Conservation (phyloP, 129 eudicot species). For the Sambucus nigra region DNA sequence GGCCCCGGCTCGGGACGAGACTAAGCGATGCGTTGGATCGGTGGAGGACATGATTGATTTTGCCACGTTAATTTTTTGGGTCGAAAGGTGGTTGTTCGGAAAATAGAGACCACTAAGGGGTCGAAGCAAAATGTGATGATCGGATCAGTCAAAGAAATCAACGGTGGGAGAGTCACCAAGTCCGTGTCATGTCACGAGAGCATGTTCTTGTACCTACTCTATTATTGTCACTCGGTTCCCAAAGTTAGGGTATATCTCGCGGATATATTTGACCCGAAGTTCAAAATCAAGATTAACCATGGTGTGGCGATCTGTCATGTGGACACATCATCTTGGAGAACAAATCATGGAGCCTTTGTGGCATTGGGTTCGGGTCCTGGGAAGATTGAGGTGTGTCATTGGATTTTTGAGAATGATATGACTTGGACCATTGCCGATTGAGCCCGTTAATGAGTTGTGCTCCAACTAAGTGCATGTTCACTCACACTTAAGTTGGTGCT, state of each 20-base stretch:
- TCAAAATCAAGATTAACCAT: slow-evolving; percentile 27
- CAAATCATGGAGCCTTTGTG: slow-evolving; percentile 28
- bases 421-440: slow-evolving; percentile 24
- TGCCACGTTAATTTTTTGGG: slow-evolving; percentile 33
- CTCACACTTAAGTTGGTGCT: no score
- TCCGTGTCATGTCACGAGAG: slow-evolving; percentile 43
- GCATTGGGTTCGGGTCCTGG: slow-evolving; percentile 36
- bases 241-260: slow-evolving; percentile 36
- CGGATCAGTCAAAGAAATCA: slow-evolving; percentile 32
- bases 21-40: slow-evolving; percentile 33
- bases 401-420: slow-evolving; percentile 40
- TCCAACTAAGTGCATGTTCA: no score
- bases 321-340: slow-evolving; percentile 36
- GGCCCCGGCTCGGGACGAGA: slow-evolving; percentile 35
- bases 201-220: slow-evolving; percentile 30
- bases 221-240: slow-evolving; percentile 42
- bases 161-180: no score
- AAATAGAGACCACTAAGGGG: slow-evolving; percentile 25
- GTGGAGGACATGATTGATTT: no score
- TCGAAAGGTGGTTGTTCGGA: slow-evolving; percentile 20
- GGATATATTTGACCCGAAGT: slow-evolving; percentile 20
- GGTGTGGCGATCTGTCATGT: slow-evolving; percentile 40
- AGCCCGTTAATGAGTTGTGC: no score
- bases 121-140: slow-evolving; percentile 13
- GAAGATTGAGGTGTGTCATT: no score